A percentile compares a stretch with the other conserved stretches of the same genome.
phyloP scores from a whole-genome alignment of 2,329 filamentous ascomycete genomes.

The Penicillium hordei region DNA sequence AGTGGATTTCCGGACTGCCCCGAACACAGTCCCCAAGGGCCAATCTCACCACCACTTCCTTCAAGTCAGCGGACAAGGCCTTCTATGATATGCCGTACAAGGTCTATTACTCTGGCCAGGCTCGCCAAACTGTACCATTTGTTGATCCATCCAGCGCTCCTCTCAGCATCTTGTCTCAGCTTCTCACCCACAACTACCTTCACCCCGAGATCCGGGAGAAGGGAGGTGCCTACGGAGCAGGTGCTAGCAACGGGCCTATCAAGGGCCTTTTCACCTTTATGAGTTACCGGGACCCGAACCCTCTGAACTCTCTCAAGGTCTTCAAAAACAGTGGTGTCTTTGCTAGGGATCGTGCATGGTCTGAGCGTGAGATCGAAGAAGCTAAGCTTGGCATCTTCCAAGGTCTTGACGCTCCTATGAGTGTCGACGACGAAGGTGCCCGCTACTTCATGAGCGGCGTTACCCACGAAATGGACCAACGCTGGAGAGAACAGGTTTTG shows the following conservation, averaged over 20 bases:
- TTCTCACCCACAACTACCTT: constrained; percentile 93
- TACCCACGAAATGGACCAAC: constrained; percentile 85
- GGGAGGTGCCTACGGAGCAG: constrained; percentile 92
- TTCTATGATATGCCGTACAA: constrained; percentile 96
- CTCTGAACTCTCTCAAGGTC: constrained; percentile 79
- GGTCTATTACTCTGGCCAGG: constrained; percentile 88
- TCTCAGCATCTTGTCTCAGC: constrained; percentile 82
- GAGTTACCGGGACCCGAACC: constrained; percentile 95
- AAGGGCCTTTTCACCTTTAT: constrained; percentile 92
- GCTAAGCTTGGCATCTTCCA: constrained; percentile 96
- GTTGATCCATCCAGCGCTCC: constrained; percentile 71
- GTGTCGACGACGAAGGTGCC: constrained; percentile 87
- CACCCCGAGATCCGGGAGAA: constrained; percentile 98
- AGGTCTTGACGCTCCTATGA: constrained; percentile 79
- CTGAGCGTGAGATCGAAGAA: constrained; percentile 83
- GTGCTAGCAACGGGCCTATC: constrained; percentile 76
- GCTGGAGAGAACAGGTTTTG: constrained; percentile 75
- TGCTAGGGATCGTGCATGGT: constrained; percentile 79
- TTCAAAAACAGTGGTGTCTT: constrained; percentile 81
- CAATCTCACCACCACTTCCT: constrained; percentile 23
- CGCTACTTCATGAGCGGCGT: constrained; percentile 79
- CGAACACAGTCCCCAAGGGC: constrained; percentile 41
- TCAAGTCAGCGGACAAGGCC: constrained; percentile 59
- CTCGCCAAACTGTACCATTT: constrained; percentile 81
- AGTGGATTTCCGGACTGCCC: constrained; percentile 67